Conservation (phyloP, 2,329 filamentous ascomycete genomes). For the Fusarium sp. region DNA sequence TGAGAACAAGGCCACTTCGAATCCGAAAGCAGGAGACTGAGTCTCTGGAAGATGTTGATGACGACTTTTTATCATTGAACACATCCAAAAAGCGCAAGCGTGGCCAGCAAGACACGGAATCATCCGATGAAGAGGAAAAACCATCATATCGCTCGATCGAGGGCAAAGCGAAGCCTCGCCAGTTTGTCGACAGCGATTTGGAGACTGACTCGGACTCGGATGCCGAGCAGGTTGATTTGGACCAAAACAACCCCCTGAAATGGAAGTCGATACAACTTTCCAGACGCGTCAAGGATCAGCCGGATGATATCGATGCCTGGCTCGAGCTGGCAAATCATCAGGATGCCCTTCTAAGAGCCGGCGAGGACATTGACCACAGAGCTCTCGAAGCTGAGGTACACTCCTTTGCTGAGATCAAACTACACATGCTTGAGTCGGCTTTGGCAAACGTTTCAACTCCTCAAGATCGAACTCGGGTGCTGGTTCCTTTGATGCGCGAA, state of each 20-base stretch:
- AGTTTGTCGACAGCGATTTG: conserved; percentile 61
- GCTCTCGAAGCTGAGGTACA: conserved; percentile 70
- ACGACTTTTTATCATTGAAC: conserved; percentile 63
- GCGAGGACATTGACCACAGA: conserved; percentile 57
- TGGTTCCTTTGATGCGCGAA: conserved; percentile 79
- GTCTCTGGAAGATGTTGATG: conserved; percentile 42
- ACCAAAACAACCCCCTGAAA: conserved; percentile 59
- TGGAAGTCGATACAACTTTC: conserved; percentile 72
- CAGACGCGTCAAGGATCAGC: conserved; percentile 72
- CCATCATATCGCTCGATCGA: conserved; percentile 75
- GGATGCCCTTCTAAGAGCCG: conserved; percentile 70
- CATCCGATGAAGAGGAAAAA: conserved; percentile 59
- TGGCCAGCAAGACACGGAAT: conserved; percentile 48
- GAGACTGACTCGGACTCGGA: conserved; percentile 61
- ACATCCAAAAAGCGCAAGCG: conserved; percentile 58
- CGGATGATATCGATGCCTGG: conserved; percentile 79
- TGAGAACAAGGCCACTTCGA: conserved; percentile 55
- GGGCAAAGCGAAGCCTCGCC: conserved; percentile 67
- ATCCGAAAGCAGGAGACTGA: conserved; percentile 49
- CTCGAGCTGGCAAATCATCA: conserved; percentile 84
- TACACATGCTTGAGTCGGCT: conserved; percentile 84
- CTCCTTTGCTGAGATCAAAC: conserved; percentile 81
- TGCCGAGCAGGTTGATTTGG: conserved; percentile 48
- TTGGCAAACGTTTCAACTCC: conserved; percentile 65
- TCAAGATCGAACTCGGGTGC: conserved; percentile 67